Evolutionary conservation across 2,329 filamentous ascomycete species (phyloP).

Genomic region (Phialocephala sp.): DNA sequence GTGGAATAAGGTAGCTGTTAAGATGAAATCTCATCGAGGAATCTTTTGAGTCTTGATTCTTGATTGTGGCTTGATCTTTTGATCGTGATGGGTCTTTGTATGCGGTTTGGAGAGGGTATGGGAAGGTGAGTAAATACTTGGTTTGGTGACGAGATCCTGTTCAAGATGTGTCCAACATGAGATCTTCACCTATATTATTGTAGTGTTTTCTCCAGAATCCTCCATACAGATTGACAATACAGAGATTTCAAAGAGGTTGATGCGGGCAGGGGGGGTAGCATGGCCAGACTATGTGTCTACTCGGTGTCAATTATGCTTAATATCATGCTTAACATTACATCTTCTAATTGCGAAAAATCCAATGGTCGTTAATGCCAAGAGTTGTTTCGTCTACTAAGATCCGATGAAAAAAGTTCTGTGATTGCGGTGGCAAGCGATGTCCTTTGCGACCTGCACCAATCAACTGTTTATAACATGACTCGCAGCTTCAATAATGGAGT

Average conservation of each 20-base stretch:
- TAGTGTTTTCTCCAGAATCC: not conserved
- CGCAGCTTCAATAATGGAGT: not conserved
- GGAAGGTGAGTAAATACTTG: not conserved
- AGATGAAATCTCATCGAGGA: not conserved
- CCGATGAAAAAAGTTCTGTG: not conserved
- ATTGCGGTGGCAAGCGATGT: not conserved
- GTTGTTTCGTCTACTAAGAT: not conserved
- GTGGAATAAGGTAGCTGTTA: not conserved
- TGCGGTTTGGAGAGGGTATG: not conserved
- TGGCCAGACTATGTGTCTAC: not conserved
- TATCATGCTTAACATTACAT: not conserved
- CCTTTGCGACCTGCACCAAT: not conserved
- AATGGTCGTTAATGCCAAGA: not conserved
- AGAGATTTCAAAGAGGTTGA: not conserved
- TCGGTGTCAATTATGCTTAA: not conserved
- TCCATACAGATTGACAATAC: not conserved
- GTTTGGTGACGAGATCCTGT: not conserved
- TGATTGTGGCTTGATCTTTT: not conserved
- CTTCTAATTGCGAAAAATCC: not conserved
- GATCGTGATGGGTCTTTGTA: not conserved
- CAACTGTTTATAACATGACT: not conserved
- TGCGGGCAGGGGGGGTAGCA: not conserved
- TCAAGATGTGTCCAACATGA: not conserved
- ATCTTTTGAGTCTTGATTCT: not conserved
- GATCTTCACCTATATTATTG: not conserved